These are phyloP conservation scores for Candida freyschussii DNA, from an alignment of 1,139 yeast genomes.

Conservation along the genomic window DNA sequence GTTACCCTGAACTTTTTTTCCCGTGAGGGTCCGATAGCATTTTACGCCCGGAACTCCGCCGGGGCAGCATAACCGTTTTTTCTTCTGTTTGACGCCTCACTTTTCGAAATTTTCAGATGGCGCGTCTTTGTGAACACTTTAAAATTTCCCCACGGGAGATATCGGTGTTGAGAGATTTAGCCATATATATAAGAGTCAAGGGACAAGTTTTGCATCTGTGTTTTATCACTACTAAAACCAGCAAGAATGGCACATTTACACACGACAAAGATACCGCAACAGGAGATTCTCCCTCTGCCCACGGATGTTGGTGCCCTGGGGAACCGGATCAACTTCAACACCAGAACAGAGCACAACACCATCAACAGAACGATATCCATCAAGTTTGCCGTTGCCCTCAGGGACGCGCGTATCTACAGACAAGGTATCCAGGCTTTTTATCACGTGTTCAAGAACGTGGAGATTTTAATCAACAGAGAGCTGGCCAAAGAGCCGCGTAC, in stretches of 20 bases:
- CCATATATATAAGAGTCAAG: too few relatives aligned
- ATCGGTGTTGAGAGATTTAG: too few relatives aligned
- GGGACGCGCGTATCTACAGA: conserved; percentile 72
- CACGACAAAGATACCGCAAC: conserved; percentile 38
- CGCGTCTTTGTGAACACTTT: too few relatives aligned
- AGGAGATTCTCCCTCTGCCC: conserved; percentile 65
- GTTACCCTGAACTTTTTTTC: too few relatives aligned
- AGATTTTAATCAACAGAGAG: conserved; percentile 47
- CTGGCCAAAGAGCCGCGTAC: conserved; percentile 35
- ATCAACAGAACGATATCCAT: conserved; percentile 66
- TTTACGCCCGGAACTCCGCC: too few relatives aligned
- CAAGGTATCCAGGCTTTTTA: conserved; percentile 78
- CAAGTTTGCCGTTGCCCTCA: conserved; percentile 67
- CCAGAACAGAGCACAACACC: conserved; percentile 60
- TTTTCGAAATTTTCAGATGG: too few relatives aligned
- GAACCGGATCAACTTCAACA: conserved; percentile 69
- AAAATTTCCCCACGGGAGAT: too few relatives aligned
- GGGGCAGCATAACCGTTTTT: too few relatives aligned
- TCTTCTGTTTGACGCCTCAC: too few relatives aligned
- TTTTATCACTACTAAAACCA: too few relatives aligned
- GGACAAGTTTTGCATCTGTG: too few relatives aligned
- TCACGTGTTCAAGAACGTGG: conserved; percentile 69
- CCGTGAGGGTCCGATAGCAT: too few relatives aligned
- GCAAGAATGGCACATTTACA: conserved; percentile 6
- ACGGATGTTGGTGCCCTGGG: conserved; percentile 77